Evolutionary conservation across 2,329 filamentous ascomycete genomes (phyloP), one percentile per base, ranked within the genome.

Genomic region (Cercospora sp.): DNA sequence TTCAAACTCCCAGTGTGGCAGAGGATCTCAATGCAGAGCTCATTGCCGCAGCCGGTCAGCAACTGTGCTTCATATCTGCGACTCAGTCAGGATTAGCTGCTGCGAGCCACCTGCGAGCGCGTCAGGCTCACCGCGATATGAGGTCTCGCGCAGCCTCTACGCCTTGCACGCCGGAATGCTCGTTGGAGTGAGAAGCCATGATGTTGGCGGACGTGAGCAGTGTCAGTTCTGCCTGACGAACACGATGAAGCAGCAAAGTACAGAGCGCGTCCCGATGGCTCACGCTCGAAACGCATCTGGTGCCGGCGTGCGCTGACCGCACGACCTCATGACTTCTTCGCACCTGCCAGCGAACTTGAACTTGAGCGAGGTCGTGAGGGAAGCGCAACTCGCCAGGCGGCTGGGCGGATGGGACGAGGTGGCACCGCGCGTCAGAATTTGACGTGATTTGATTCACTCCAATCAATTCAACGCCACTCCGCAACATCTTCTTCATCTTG

Each of bases 1-100:
- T 91, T 87, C 77, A 86, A 89, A 53, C 91, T 87, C 74, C 88
- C 93, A 66, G 90, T 93, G 75, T 92, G 90, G 81, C 93, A 97
- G 16, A 91, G 92, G 9, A 90, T 79, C 1, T 89, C 93, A 23
- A 82, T 83, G 79, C 93, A 97, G 45, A 84, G 82, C 48, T 83
- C 81, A 70, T 86, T 85, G 64, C 87, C 86, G 76, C 93, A 97
- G 69, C 93, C 93, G 71, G 90, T 85, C 60, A 92, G 87, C 5
- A 97, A 86, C 79, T 97, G 93, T 30, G 86, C 81, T 64, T 93
- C 89, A 75, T 71, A 75, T 53, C 63, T 70, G 26, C 31, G 48
- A 13, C 16, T 42, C 18, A n/a, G 31, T 66, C 31, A 63, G 48
- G 26, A 45, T 45, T n/a, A 48, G 20, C 12, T 30, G 23, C n/a